phyloP scores from a whole-genome alignment of 306 rosid genomes.

The Psophocarpus tetragonolobus region DNA sequence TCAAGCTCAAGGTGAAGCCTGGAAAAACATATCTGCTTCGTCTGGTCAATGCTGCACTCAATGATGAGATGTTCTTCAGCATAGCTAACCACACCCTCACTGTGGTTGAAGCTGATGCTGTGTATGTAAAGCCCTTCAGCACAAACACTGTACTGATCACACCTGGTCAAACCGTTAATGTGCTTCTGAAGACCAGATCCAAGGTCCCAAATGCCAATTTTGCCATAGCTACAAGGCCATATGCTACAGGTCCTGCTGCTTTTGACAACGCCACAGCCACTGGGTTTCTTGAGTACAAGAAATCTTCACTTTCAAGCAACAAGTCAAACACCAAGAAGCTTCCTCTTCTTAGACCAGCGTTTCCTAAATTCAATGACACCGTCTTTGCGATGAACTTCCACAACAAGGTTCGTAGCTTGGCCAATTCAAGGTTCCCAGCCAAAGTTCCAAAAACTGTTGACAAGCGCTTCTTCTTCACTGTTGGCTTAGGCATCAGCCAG shows the following conservation, averaged over 20 bases:
- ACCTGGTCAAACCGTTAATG: conserved; percentile 73
- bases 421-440: conserved; percentile 56
- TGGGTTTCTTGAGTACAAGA: conserved; percentile 60
- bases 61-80: conserved; percentile 73
- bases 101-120: conserved; percentile 73
- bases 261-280: conserved; percentile 71
- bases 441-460: conserved; percentile 58
- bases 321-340: conserved; percentile 41
- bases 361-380: conserved; percentile 65
- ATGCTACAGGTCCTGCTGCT: conserved; percentile 61
- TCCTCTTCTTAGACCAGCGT: conserved; percentile 50
- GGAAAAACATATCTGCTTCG: conserved; percentile 64
- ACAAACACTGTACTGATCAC: conserved; percentile 59
- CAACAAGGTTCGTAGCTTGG: conserved; percentile 54
- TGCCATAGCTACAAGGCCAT: conserved; percentile 63
- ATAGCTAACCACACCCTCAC: conserved; percentile 72
- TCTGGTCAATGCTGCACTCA: conserved; percentile 64
- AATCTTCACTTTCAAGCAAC: conserved; percentile 1
- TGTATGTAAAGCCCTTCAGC: conserved; percentile 61
- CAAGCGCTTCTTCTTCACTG: conserved; percentile 61
- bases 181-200: conserved; percentile 56
- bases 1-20: conserved; percentile 66
- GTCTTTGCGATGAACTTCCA: conserved; percentile 52
- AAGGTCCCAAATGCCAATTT: conserved; percentile 54
- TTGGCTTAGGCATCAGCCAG: conserved; percentile 55